Conservation (phyloP, 2,329 filamentous ascomycete genomes). For the Aciculosporium take region DNA sequence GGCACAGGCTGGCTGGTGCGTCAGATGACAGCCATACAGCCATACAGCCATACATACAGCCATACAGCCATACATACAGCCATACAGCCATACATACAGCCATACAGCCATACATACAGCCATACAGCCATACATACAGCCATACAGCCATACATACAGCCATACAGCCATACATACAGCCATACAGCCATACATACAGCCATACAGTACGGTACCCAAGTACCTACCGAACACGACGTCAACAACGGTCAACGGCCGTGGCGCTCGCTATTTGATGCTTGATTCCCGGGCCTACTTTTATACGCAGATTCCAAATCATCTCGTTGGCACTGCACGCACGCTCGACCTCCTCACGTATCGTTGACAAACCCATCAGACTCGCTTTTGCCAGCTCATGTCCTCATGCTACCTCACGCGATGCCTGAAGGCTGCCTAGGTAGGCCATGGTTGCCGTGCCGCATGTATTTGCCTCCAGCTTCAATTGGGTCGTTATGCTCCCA, state of each 20-base stretch:
- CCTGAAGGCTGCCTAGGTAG: too few species aligned
- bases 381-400: background rate
- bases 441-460: background rate
- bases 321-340: background rate
- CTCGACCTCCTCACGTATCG: background rate
- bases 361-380: background rate
- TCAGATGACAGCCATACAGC: background rate
- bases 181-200: too few species aligned
- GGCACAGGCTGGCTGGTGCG: background rate
- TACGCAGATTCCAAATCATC: too few species aligned
- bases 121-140: too few species aligned
- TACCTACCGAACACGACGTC: background rate
- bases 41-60: too few species aligned
- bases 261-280: too few species aligned
- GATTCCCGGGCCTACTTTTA: too few species aligned
- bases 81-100: too few species aligned
- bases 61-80: too few species aligned
- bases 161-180: too few species aligned
- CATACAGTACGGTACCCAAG: background rate
- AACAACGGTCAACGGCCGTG: background rate
- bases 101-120: too few species aligned
- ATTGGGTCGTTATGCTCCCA: background rate
- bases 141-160: too few species aligned
- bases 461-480: background rate
- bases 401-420: background rate